These are phyloP conservation scores for Mortierella sp. DNA, from an alignment of 371 early-diverging fungal genomes.

Conservation along the genomic window DNA sequence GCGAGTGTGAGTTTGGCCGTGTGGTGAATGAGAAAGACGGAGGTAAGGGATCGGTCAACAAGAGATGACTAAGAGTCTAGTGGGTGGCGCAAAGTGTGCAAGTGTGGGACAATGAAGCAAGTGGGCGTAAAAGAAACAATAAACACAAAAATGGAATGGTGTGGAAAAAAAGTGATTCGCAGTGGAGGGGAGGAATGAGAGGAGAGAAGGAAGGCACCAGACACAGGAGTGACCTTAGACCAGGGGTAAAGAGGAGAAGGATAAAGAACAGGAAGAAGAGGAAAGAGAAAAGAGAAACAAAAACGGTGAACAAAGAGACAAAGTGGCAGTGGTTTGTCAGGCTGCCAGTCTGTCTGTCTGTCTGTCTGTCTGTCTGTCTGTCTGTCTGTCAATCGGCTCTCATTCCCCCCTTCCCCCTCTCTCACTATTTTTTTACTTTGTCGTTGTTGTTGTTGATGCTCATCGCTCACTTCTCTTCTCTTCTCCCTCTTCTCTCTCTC, in stretches of 20 bases:
- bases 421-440: not conserved
- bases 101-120: no score
- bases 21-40: not conserved
- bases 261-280: not conserved
- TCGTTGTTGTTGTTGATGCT: not conserved
- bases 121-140: not conserved
- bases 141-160: not conserved
- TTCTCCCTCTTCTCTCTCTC: not conserved
- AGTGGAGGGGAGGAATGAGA: not conserved
- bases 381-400: not conserved
- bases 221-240: not conserved
- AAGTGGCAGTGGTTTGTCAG: no score
- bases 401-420: not conserved
- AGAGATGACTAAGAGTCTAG: slow-evolving; percentile 1
- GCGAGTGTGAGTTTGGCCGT: not conserved
- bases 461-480: not conserved
- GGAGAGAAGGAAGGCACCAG: not conserved
- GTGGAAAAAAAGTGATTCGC: not conserved
- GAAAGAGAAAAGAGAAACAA: not conserved
- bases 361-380: no score
- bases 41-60: not conserved
- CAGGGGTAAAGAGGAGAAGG: not conserved
- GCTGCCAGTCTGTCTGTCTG: no score
- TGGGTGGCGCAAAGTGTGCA: not conserved
- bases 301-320: not conserved